Evolutionary conservation across 495 filamentous ascomycete genomes (phyloP).

Genomic region (Neurospora sublineolata): DNA sequence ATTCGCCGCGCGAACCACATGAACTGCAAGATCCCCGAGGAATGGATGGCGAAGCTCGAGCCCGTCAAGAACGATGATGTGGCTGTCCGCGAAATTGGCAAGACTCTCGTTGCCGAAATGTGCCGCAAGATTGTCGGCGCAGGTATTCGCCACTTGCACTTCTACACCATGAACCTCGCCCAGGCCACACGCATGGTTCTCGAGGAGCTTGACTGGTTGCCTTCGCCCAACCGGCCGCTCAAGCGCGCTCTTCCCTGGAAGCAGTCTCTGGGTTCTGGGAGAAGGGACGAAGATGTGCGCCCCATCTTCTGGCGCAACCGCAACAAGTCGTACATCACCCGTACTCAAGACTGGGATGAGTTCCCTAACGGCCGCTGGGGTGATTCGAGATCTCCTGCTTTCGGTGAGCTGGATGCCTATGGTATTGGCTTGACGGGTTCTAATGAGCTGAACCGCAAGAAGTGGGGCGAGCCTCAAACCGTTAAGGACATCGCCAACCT

Average conservation of each 20-base stretch:
- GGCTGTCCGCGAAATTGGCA: conserved; percentile 82
- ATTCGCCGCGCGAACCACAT: conserved; percentile 82
- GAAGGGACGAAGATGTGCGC: conserved; percentile 87
- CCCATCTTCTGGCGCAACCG: conserved; percentile 99
- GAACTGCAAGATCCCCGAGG: conserved; percentile 64
- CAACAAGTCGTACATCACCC: conserved; percentile 85
- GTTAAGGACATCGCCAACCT: conserved; percentile 69
- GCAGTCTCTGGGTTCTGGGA: conserved; percentile 77
- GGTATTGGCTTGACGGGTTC: conserved; percentile 92
- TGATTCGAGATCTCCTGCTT: conserved; percentile 91
- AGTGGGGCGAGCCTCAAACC: conserved; percentile 80
- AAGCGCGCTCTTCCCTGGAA: conserved; percentile 89
- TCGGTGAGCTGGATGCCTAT: conserved; percentile 92
- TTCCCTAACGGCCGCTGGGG: conserved; percentile 99
- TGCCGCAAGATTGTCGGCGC: conserved; percentile 70
- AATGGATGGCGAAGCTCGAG: conserved; percentile 73
- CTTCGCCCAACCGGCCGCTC: conserved; percentile 60
- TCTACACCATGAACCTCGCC: conserved; percentile 99
- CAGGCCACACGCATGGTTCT: conserved; percentile 89
- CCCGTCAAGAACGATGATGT: conserved; percentile 95
- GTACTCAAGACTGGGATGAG: conserved; percentile 98
- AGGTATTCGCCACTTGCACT: conserved; percentile 84
- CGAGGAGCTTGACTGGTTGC: conserved; percentile 72
- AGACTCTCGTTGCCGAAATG: conserved; percentile 81
- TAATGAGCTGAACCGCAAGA: conserved; percentile 90